A percentile compares a stretch with the other conserved stretches of the same genome.
Evolutionary conservation across 331 rosid genomes (phyloP).

Genomic region (Rosa hybrid): DNA sequence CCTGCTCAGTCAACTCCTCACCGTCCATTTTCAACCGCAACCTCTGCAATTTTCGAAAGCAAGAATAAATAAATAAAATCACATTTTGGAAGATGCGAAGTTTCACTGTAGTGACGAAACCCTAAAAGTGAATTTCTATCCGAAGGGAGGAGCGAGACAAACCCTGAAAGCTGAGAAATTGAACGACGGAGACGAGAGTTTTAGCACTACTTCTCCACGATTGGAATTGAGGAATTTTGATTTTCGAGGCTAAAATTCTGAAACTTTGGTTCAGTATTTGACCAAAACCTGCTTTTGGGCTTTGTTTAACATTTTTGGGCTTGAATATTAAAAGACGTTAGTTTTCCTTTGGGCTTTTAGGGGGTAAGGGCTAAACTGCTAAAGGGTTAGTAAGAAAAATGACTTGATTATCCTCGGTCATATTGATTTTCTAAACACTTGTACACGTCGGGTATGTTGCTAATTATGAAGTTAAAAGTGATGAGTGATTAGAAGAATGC

Average conservation of each 20-base stretch:
- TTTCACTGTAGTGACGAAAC: neutral
- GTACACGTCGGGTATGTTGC: too few relatives aligned
- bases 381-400: too few relatives aligned
- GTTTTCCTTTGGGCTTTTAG: neutral
- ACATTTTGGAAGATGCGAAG: neutral
- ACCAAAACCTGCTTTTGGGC: conserved; percentile 5
- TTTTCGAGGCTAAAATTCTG: neutral
- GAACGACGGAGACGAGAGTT: neutral
- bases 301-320: neutral
- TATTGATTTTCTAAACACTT: too few relatives aligned
- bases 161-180: conserved; percentile 6
- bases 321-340: neutral
- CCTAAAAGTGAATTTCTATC: neutral
- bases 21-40: conserved; percentile 70
- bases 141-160: neutral
- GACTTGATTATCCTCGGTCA: too few relatives aligned
- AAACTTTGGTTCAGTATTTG: neutral
- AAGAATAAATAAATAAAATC: neutral
- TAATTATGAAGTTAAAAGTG: too few relatives aligned
- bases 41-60: conserved; percentile 25
- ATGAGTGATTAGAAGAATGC: too few relatives aligned
- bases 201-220: neutral
- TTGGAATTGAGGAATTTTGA: neutral
- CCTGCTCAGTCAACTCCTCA: conserved; percentile 94
- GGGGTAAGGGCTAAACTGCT: neutral